Base-by-base conservation (phyloP, 805 yeast genomes). In the Ogataea angusta region DNA sequence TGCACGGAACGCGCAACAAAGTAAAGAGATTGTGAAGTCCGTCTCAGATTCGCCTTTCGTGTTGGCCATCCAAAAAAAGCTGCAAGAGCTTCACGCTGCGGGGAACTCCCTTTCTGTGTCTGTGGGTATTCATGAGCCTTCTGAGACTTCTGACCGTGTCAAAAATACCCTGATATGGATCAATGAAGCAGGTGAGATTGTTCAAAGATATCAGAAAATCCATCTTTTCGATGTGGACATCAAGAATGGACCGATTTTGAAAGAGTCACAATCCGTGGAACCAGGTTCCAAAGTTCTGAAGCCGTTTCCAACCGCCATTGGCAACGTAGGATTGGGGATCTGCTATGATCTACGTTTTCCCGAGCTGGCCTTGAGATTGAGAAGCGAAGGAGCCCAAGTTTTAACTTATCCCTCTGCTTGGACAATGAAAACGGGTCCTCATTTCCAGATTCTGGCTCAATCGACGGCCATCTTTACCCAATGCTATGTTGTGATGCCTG, bases 281-380 rank as follows among this genome's bases (percentile, higher is more conserved):
- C 85, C 95, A 0, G 99, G 98, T 0, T 57, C 54, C 4, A 53
- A 57, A 10, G 59, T 83, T 1, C 58, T 76, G 2, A 50, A 59
- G 16, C 87, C 91, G 1, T 73, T 85, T 37, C 62, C 68, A 2
- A 69, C 82, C 0, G 76, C 85, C 0, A 69, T 71, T 1, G 87
- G 87, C 2, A 75, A 73, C 38, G 64, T 87, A 5, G 95, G 95
- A 0, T 61, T 75, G 9, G 84, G 78, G 2, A 84, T 86, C 24
- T 91, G 96, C 62, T 89, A 86, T 62, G 98, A 87, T 62, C 78
- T 88, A 24, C 68, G 97, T 47, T 87, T 88, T 57, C 95, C 96
- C 0, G 96, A 89, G 57, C 64, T 85, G 34, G 80, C 93, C 1
- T 53, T 83, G 25, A 63, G 80, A 29, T 63, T 85, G 25, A 66